phyloP scores from a whole-genome alignment of 345 rosid genomes.

The Rhizophora apiculata region DNA sequence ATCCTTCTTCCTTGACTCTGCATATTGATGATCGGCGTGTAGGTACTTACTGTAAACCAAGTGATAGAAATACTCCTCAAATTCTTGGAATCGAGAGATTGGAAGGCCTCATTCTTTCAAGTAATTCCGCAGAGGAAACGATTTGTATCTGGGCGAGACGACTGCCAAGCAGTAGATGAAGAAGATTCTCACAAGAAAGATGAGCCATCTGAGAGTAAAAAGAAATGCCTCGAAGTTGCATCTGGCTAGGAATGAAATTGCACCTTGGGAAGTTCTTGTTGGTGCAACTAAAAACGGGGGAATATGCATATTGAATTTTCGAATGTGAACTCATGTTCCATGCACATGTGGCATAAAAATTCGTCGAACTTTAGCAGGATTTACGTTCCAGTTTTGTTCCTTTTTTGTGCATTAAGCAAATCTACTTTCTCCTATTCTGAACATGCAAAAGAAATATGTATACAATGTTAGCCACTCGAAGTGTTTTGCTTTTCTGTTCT shows the following conservation, averaged over 20 bases:
- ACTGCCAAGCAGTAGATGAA: slow-evolving; percentile 24
- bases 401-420: no score
- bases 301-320: not conserved
- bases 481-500: no score
- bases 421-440: no score
- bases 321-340: not conserved
- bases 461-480: no score
- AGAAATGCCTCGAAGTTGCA: slow-evolving; percentile 46
- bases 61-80: slow-evolving; percentile 61
- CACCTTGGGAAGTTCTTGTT: not conserved
- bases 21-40: slow-evolving; percentile 12
- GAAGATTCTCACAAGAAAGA: slow-evolving; percentile 28
- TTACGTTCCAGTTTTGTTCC: no score
- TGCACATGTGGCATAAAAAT: no score
- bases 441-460: no score
- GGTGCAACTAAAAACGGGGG: no score
- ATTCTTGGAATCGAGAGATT: slow-evolving; percentile 57
- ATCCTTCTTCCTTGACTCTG: not conserved
- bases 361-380: no score
- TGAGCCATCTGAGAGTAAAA: slow-evolving; percentile 46
- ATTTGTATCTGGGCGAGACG: slow-evolving; percentile 35
- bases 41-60: slow-evolving; percentile 54
- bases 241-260: slow-evolving; percentile 20
- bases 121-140: slow-evolving; percentile 65
- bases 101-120: slow-evolving; percentile 62